Evolutionary conservation across 164 flowering plant genomes (phyloP).

Genomic region (Magnolia sinica): DNA sequence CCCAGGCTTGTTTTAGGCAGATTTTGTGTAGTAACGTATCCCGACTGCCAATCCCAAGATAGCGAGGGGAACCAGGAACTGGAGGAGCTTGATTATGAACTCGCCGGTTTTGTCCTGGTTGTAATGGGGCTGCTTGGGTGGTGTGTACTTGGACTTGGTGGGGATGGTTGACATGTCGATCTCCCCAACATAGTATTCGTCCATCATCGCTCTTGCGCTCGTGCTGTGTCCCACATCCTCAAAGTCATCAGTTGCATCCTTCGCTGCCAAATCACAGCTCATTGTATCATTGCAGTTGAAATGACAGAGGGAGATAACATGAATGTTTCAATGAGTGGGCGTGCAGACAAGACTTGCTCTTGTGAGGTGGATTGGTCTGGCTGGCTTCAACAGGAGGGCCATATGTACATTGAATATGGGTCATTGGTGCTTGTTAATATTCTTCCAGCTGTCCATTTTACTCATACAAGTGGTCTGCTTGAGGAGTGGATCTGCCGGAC

Average conservation of each 20-base stretch:
- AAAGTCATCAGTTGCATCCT: constrained; percentile 85
- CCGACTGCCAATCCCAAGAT: constrained; percentile 76
- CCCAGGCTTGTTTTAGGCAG: constrained; percentile 24
- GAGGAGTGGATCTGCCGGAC: too few species aligned
- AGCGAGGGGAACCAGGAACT: constrained; percentile 71
- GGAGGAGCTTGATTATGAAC: constrained; percentile 76
- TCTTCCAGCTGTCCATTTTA: too few species aligned
- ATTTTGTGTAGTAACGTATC: constrained; percentile 66
- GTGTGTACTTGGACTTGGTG: constrained; percentile 33
- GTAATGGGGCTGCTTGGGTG: constrained; percentile 57
- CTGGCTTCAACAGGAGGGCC: too few species aligned
- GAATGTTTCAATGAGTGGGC: neutral
- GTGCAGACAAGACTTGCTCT: too few species aligned
- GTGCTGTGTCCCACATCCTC: constrained; percentile 83
- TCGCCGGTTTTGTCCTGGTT: constrained; percentile 69
- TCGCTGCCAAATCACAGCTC: constrained; percentile 39
- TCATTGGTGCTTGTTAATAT: too few species aligned
- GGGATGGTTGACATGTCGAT: constrained; percentile 49
- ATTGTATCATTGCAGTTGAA: neutral
- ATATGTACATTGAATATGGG: too few species aligned
- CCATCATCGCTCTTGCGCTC: constrained; percentile 65
- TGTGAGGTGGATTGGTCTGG: too few species aligned
- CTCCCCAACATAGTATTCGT: constrained; percentile 56
- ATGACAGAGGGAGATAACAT: neutral
- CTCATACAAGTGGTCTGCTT: too few species aligned